These are phyloP conservation scores for Mortierella sp. DNA, from an alignment of 371 early-diverging fungal genomes.

Conservation along the genomic window DNA sequence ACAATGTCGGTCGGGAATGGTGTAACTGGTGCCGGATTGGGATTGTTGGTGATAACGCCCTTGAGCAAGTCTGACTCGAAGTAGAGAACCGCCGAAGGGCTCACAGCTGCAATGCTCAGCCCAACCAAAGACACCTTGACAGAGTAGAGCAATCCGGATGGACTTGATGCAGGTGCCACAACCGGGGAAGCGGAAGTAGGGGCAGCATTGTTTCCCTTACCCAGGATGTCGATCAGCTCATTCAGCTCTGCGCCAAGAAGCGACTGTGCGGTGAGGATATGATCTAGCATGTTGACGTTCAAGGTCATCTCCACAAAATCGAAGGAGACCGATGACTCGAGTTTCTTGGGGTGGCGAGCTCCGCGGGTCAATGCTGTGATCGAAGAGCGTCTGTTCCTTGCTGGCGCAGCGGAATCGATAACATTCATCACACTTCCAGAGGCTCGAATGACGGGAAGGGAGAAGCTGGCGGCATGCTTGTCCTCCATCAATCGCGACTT, in stretches of 20 bases:
- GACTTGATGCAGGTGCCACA: conserved; percentile 4
- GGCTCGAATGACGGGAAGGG: conserved; percentile 71
- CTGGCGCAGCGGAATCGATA: conserved; percentile 30
- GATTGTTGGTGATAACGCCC: conserved; percentile 71
- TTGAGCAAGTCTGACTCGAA: conserved; percentile 77
- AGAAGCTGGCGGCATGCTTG: conserved; percentile 64
- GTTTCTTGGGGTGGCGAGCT: conserved; percentile 53
- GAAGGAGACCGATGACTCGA: conserved; percentile 71
- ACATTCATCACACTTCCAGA: conserved; percentile 65
- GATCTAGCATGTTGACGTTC: conserved; percentile 82
- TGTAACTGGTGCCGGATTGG: conserved; percentile 19
- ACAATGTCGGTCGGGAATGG: conserved; percentile 24
- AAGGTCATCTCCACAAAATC: conserved; percentile 76
- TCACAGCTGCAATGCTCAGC: conserved; percentile 72
- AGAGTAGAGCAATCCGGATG: conserved; percentile 60
- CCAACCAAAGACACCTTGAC: conserved; percentile 76
- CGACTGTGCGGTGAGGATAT: conserved; percentile 83
- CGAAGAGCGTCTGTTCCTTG: conserved; percentile 37
- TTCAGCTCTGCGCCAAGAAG: conserved; percentile 83
- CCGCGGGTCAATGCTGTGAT: conserved; percentile 42
- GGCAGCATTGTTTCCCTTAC: conserved; percentile 55
- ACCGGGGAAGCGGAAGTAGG: conserved; percentile 18
- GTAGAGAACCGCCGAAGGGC: conserved; percentile 75
- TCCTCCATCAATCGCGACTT: conserved; percentile 41
- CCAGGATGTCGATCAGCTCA: conserved; percentile 79